Base-by-base conservation (phyloP, 176 grass and related monocot species). In the Ensete glaucum region DNA sequence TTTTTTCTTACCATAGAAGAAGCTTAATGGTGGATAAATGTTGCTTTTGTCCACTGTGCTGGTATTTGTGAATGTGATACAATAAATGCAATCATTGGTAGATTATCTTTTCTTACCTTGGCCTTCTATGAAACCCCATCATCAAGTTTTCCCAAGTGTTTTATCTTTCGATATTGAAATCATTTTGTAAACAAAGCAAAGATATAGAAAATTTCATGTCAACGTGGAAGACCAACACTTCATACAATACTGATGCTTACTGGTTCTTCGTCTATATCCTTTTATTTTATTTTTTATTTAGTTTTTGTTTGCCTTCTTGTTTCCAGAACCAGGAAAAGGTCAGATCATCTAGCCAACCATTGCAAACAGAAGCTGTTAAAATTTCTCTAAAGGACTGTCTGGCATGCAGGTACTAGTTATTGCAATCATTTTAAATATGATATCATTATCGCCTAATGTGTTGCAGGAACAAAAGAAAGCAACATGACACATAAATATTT, bases 301-400 rank as follows among this genome's bases (percentile, higher is more conserved):
- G 34, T 43, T 43, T 43, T 43, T 43, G 34, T 43, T 43, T 43
- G 34, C 4, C 34, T 43, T 72, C 19, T 62, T 62, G 12, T 72
- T 63, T 81, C 50, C 74, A 91, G 90, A 84, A 78, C 50, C 88
- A 93, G 22, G 81, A 81, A 72, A 98, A 89, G 62, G 75, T 87
- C 76, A 80, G 72, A 52, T 53, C 72, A 65, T 67, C 80, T 59
- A 88, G 68, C 80, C 79, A 84, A 78, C 85, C 85, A 73, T 81
- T 90, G 54, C 86, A 60, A 79, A 84, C 88, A 51, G 88, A 98
- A 83, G 83, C 88, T 23, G 90, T 98, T 16, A 98, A 90, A 71
- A 98, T 98, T 89, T 98, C 95, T 26, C 86, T 98, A 1, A 98
- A 98, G 73, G 95, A 98, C 69, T 98, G 95, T 71, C 76, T 98